Conservation (phyloP, 73 alveolate species). For the Stentor coeruleus region DNA sequence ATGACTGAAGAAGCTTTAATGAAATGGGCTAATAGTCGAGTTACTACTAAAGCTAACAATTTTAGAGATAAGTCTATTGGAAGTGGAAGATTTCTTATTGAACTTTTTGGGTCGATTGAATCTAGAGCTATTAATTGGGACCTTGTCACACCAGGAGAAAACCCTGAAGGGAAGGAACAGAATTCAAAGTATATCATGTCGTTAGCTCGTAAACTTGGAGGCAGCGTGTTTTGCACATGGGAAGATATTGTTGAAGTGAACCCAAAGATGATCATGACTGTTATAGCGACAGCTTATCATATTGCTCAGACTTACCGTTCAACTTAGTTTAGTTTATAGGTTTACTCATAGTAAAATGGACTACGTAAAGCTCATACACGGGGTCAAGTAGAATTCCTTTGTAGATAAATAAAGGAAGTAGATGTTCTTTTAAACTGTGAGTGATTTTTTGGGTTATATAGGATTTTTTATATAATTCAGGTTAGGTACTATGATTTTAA, state of each 20-base stretch:
- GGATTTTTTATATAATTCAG: too few relatives aligned
- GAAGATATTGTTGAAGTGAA: conserved; percentile 91
- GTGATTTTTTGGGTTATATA: too few relatives aligned
- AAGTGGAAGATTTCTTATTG: conserved; percentile 70
- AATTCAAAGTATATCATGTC: conserved; percentile 92
- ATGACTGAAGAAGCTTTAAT: conserved; percentile 49
- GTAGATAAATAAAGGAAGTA: too few relatives aligned
- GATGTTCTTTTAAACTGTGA: too few relatives aligned
- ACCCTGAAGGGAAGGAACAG: conserved; percentile 78
- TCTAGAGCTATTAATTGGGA: conserved; percentile 94
- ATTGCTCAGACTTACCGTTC: background rate
- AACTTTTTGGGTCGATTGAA: conserved; percentile 80
- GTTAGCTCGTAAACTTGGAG: conserved; percentile 95
- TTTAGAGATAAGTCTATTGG: conserved; percentile 66
- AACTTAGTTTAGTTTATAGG: background rate
- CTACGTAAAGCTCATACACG: too few relatives aligned
- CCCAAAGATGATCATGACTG: conserved; percentile 28
- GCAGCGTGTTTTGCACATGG: conserved; percentile 89
- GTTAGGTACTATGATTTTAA: too few relatives aligned
- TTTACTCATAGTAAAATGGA: too few relatives aligned
- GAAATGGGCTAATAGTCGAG: conserved; percentile 68
- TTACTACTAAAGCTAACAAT: conserved; percentile 44
- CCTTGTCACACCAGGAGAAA: conserved; percentile 75
- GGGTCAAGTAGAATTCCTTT: too few relatives aligned
- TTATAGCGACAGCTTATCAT: conserved; percentile 1